Conservation (phyloP, 306 rosid genomes). For the Macrotyloma uniflorum region DNA sequence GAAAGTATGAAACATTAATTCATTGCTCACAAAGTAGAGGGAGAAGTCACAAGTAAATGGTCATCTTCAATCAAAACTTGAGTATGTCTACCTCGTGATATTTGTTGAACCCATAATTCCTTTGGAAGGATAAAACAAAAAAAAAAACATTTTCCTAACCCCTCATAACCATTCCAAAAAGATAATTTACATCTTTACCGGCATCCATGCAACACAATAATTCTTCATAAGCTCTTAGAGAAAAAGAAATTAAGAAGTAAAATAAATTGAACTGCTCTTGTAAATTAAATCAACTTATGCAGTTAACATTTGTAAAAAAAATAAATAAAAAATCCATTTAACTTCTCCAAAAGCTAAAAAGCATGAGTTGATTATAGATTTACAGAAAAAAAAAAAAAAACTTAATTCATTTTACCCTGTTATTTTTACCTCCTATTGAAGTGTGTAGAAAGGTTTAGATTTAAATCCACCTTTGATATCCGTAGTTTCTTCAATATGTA, state of each 20-base stretch:
- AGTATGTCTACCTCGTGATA: not conserved
- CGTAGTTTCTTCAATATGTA: too few relatives aligned
- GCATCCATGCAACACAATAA: not conserved
- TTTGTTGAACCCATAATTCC: not conserved
- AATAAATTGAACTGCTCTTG: not conserved
- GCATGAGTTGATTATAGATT: not conserved
- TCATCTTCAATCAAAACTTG: slow-evolving; percentile 18
- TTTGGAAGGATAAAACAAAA: slow-evolving; percentile 3
- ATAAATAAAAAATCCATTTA: not conserved
- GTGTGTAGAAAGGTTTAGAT: too few relatives aligned
- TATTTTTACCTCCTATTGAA: not conserved
- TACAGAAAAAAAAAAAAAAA: not conserved
- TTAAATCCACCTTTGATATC: too few relatives aligned
- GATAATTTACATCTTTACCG: not conserved
- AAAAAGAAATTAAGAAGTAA: not conserved
- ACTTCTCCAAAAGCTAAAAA: not conserved
- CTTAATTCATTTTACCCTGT: not conserved
- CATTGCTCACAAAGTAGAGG: not conserved
- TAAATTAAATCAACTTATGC: not conserved
- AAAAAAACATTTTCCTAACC: not conserved
- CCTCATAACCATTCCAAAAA: not conserved
- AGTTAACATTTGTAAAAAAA: not conserved
- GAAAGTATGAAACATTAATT: not conserved
- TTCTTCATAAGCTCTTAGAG: not conserved
- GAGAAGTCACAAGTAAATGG: slow-evolving; percentile 2